These are phyloP conservation scores for Nectriaceae sp. DNA, from an alignment of 2,329 filamentous ascomycete species.

Conservation along the genomic window DNA sequence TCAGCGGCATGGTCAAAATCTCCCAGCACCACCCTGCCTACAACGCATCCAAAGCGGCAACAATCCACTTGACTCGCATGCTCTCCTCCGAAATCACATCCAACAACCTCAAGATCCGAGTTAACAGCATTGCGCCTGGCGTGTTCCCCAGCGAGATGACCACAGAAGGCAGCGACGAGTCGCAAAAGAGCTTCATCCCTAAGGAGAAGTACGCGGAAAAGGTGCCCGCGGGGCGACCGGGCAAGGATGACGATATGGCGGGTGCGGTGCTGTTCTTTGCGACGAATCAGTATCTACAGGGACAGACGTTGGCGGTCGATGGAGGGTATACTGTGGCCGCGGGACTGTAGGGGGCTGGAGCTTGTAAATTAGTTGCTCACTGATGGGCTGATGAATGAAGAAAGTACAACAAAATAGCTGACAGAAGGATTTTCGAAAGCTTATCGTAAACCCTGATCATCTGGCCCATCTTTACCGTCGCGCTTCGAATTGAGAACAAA, in stretches of 20 bases:
- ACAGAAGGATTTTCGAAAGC: too few relatives aligned
- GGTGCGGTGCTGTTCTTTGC: slow-evolving; percentile 61
- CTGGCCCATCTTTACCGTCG: too few relatives aligned
- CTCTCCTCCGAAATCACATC: slow-evolving; percentile 61
- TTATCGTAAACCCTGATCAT: too few relatives aligned
- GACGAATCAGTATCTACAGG: slow-evolving; percentile 46
- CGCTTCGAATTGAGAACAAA: too few relatives aligned
- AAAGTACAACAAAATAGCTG: too few relatives aligned
- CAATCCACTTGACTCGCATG: slow-evolving; percentile 65
- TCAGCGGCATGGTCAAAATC: slow-evolving; percentile 65
- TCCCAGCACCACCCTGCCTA: slow-evolving; percentile 68
- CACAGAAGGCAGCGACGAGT: slow-evolving; percentile 46
- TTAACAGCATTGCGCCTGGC: slow-evolving; percentile 73
- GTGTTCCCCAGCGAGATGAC: slow-evolving; percentile 75
- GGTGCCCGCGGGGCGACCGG: slow-evolving; percentile 67
- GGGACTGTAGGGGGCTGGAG: slow-evolving; percentile 30
- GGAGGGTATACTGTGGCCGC: slow-evolving; percentile 45
- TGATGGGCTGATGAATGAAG: not conserved
- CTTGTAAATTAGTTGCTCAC: not conserved
- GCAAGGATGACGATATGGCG: slow-evolving; percentile 70
- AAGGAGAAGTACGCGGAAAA: slow-evolving; percentile 58
- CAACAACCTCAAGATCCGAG: slow-evolving; percentile 63
- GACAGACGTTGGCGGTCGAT: slow-evolving; percentile 46
- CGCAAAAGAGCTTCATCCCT: slow-evolving; percentile 61
- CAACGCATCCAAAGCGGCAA: slow-evolving; percentile 64